phyloP scores from a whole-genome alignment of 2,329 filamentous ascomycete genomes.

The Beauveria varroae region DNA sequence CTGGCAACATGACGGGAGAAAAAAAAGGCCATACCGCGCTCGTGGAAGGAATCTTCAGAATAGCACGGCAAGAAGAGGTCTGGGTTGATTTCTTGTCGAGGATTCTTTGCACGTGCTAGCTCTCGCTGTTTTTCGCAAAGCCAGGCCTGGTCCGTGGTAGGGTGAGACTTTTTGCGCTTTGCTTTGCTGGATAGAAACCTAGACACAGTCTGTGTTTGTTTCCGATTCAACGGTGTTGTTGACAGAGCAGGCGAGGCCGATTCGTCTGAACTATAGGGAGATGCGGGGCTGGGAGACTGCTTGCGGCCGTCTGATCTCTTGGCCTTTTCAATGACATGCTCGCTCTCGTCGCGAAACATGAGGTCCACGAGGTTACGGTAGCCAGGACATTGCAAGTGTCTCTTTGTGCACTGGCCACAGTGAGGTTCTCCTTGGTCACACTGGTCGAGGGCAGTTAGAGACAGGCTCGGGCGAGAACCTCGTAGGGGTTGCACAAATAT shows the following conservation, averaged over 20 bases:
- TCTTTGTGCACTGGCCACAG: slow-evolving; percentile 49
- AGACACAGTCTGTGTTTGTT: background rate
- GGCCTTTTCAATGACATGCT: slow-evolving; percentile 46
- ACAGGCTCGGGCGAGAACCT: background rate
- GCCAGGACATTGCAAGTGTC: slow-evolving; percentile 44
- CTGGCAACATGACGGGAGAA: slow-evolving; percentile 44
- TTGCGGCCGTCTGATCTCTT: slow-evolving; percentile 20
- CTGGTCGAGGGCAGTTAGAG: slow-evolving; percentile 23
- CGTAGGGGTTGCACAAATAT: slow-evolving; percentile 1
- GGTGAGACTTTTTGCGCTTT: background rate
- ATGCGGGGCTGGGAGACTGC: slow-evolving; percentile 13
- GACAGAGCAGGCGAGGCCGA: background rate
- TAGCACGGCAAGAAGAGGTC: slow-evolving; percentile 5
- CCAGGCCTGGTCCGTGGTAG: background rate
- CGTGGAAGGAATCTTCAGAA: slow-evolving; percentile 25
- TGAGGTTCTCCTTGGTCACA: slow-evolving; percentile 45
- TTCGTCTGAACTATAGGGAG: slow-evolving; percentile 5
- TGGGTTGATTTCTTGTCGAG: background rate
- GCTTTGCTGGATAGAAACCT: background rate
- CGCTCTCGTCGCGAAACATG: slow-evolving; percentile 51
- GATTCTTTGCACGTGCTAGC: background rate
- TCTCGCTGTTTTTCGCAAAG: background rate
- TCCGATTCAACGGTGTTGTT: background rate
- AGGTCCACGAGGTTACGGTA: slow-evolving; percentile 49
- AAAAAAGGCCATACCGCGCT: slow-evolving; percentile 41